Conservation (phyloP, 257 asterid species). For the Catharanthus roseus region DNA sequence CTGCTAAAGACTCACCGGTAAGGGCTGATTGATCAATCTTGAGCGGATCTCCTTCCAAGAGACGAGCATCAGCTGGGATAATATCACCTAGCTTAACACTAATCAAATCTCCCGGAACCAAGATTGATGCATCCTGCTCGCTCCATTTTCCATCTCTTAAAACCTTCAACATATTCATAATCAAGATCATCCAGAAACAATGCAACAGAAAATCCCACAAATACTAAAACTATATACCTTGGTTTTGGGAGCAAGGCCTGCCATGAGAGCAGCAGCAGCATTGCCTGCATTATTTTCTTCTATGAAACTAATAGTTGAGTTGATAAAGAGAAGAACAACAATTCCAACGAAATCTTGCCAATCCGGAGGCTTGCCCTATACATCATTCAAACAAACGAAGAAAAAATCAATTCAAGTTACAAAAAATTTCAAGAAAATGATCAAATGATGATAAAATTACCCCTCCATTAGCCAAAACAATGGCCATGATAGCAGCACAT, state of each 20-base stretch:
- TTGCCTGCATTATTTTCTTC: constrained; percentile 86
- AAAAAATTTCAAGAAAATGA: background rate
- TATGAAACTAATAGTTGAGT: constrained; percentile 78
- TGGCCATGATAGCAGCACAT: constrained; percentile 83
- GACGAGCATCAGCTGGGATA: constrained; percentile 91
- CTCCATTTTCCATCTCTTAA: constrained; percentile 86
- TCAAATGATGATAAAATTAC: constrained; percentile 19
- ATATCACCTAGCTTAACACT: constrained; percentile 89
- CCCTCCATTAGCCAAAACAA: constrained; percentile 77
- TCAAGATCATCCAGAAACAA: background rate
- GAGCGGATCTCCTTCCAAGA: constrained; percentile 81
- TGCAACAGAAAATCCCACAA: background rate
- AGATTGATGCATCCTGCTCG: constrained; percentile 75
- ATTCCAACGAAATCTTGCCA: constrained; percentile 85
- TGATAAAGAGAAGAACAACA: constrained; percentile 54
- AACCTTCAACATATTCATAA: constrained; percentile 31
- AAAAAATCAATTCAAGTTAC: background rate
- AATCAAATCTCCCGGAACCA: constrained; percentile 87
- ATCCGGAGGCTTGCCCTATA: constrained; percentile 69
- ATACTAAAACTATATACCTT: constrained; percentile 37
- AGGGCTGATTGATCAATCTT: constrained; percentile 86
- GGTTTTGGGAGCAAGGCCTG: constrained; percentile 88
- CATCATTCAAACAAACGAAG: background rate
- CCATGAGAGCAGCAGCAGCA: constrained; percentile 93
- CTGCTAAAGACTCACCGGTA: constrained; percentile 88